Evolutionary conservation across 2,329 filamentous ascomycete species (phyloP).

Genomic region (Neocucurbitaria cava): DNA sequence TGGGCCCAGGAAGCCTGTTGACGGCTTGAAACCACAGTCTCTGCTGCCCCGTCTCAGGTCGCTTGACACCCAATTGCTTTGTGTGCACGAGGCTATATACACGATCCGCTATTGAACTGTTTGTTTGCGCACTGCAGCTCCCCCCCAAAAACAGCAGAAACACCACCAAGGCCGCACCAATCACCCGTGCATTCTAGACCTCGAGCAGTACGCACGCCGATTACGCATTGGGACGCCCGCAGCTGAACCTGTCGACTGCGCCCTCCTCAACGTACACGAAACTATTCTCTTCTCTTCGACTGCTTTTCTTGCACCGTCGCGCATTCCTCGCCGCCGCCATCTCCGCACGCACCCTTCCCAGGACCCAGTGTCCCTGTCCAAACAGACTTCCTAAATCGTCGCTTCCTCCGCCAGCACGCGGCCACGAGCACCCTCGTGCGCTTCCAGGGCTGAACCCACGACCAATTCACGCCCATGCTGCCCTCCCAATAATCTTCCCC

Average conservation of each 20-base stretch:
- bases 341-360: conserved; percentile 17
- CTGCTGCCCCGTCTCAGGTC: not conserved
- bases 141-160: conserved; percentile 7
- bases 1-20: not conserved
- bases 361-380: conserved; percentile 20
- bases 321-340: conserved; percentile 9
- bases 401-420: conserved; percentile 14
- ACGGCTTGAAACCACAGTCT: not conserved
- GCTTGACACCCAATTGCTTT: not conserved
- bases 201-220: conserved; percentile 13
- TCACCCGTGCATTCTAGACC: conserved; percentile 20
- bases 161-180: conserved; percentile 13
- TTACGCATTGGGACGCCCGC: conserved; percentile 14
- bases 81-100: not conserved
- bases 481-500: conserved; percentile 10
- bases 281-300: not conserved
- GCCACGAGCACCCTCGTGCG: conserved; percentile 14
- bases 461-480: conserved; percentile 17
- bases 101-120: not conserved
- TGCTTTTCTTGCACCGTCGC: not conserved
- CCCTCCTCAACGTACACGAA: conserved; percentile 7
- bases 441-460: not conserved
- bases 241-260: conserved; percentile 12
- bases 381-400: conserved; percentile 29
- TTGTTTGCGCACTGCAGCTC: conserved; percentile 1